Conservation (phyloP, 2,329 filamentous ascomycete species). For the Aspergillus ustus region DNA sequence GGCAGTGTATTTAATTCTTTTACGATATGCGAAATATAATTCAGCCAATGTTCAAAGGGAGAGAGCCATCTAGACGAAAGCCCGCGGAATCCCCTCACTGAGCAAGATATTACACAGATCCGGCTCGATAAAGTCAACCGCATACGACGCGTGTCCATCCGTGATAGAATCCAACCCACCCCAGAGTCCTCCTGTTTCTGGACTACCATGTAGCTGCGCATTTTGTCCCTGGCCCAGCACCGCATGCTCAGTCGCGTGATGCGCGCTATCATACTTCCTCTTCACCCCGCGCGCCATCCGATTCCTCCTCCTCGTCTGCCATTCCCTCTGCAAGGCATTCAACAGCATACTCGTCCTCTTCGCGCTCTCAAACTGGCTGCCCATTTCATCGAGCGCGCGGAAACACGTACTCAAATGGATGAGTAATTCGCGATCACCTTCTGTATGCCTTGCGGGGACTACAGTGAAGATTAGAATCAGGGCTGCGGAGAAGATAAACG, state of each 20-base stretch:
- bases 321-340: slow-evolving; percentile 40
- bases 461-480: slow-evolving; percentile 41
- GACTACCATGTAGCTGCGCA: too few relatives aligned
- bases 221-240: too few relatives aligned
- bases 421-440: not conserved
- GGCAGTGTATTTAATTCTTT: not conserved
- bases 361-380: slow-evolving; percentile 45
- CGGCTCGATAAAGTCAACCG: slow-evolving; percentile 9
- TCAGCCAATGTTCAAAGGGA: not conserved
- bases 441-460: not conserved
- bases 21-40: not conserved
- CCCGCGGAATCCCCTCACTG: slow-evolving; percentile 10
- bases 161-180: not conserved
- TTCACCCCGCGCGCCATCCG: not conserved
- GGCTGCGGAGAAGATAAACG: slow-evolving; percentile 49
- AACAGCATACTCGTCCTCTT: slow-evolving; percentile 43
- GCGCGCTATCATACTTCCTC: not conserved
- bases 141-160: not conserved
- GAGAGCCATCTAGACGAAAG: slow-evolving; percentile 1
- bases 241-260: not conserved
- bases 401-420: slow-evolving; percentile 45
- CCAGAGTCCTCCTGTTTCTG: slow-evolving; percentile 5
- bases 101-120: slow-evolving; percentile 16
- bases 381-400: slow-evolving; percentile 46
- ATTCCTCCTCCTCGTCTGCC: slow-evolving; percentile 27